Evolutionary conservation across 371 early-diverging fungal genomes (phyloP), one percentile per base, ranked within the genome.

Genomic region (Mortierella sp.): DNA sequence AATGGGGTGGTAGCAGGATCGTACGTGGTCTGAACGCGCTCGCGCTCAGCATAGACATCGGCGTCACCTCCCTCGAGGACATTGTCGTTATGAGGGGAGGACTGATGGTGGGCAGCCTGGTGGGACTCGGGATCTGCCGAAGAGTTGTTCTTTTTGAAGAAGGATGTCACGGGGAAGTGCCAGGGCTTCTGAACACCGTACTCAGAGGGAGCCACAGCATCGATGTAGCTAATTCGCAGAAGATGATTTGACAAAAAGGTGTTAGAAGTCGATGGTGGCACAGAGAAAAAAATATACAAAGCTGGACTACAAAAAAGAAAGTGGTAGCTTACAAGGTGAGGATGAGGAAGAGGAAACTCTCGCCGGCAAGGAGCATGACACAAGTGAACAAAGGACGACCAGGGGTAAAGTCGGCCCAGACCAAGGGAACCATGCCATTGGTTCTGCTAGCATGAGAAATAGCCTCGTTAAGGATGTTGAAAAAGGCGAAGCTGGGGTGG

Each of bases 111-210:
- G 0, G 82, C 60, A 10, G 80, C 71, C 31, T 78, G 73, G 11
- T 50, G 55, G 38, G 78, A 73, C 44, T 80, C 81, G 0, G 77
- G 78, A 44, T 78, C 81, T 3, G 78, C 73, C n/a, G 72, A 31
- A 5, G 24, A n/a, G 31, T 70, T 74, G 63, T 28, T 26, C 50
- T 48, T 55, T 11, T 84, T 75, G 80, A 91, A 90, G 47, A 90
- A 77, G 19, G 88, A 87, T 19, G 93, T 84, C 73, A 95, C 77
- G 26, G 91, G 90, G 76, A 91, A 94, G 84, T 95, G 90, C 95
- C 95, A 95, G 13, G 91, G 89, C 80, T 89, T 90, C 6, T 74
- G 80, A 55, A 92, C 90, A 34, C 96, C 96, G 81, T 89, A 95
- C 81, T 95, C 94, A 6, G 89, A 79, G 10, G 93, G 93, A 3